A percentile compares a stretch with the other conserved stretches of the same genome.
Conservation (phyloP, 2,329 filamentous ascomycete genomes). For the Parafenestella ontariensis region DNA sequence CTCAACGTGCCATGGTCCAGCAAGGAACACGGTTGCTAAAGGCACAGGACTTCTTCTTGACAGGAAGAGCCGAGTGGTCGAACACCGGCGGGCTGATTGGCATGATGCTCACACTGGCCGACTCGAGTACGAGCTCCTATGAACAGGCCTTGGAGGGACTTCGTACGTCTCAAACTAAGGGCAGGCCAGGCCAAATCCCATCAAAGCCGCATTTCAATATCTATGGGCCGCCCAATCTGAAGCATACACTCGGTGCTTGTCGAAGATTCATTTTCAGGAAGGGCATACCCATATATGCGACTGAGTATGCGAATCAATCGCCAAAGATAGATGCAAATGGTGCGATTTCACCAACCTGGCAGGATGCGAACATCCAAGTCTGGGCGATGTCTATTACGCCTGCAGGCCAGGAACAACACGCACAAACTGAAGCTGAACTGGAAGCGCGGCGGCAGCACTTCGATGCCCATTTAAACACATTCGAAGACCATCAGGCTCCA, state of each 20-base stretch:
- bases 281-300: constrained; percentile 73
- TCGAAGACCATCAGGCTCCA: constrained; percentile 39
- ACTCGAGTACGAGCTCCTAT: constrained; percentile 61
- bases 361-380: constrained; percentile 78
- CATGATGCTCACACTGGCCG: constrained; percentile 82
- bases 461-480: constrained; percentile 36
- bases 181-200: constrained; percentile 24
- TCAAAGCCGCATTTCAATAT: constrained; percentile 56
- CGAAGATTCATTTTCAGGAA: constrained; percentile 87
- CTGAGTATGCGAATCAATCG: constrained; percentile 64
- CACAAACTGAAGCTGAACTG: constrained; percentile 24
- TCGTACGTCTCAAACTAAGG: constrained; percentile 26
- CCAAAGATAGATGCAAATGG: constrained; percentile 38
- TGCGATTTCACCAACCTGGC: constrained; percentile 68
- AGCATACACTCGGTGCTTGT: constrained; percentile 80
- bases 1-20: constrained; percentile 77
- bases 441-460: constrained; percentile 30
- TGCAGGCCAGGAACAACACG: constrained; percentile 4
- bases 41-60: constrained; percentile 80
- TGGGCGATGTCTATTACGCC: constrained; percentile 76
- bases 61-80: constrained; percentile 77
- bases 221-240: constrained; percentile 81
- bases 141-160: constrained; percentile 51
- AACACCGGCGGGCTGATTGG: constrained; percentile 84
- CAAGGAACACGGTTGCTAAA: constrained; percentile 70